Base-by-base conservation (phyloP, 768 basidiomycete species). In the Phallus indusiatus region DNA sequence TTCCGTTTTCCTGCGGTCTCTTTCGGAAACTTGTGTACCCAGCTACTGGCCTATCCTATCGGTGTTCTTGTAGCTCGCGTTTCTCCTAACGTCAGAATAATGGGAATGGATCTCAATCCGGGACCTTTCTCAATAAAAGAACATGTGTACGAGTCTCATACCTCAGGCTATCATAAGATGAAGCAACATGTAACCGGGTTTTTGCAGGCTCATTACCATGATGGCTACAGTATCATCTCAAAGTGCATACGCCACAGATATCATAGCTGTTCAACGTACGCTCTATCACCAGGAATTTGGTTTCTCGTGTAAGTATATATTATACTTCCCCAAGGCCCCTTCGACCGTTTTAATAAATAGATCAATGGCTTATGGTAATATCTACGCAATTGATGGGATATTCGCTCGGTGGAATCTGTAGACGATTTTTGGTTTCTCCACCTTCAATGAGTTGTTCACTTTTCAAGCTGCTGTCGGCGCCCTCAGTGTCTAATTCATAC, bases 291-390 rank as follows among this genome's bases (percentile, higher is more conserved):
- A 65, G 50, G 63, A 65, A 34, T 69, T 56, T 8, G 54, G 54
- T 33, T 59, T 59, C 33, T 24, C 24, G 24, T 59, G 56, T 57
- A 54, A 18, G 42, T 33, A 24, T 11, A 73, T 83, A 28, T 28
- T 83, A 28, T 28, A 28, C 28, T 3, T 28, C 7, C 28, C 7
- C 28, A 75, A 51, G 73, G 79, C 62, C 66, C 92, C 69, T 54
- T 68, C 68, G 17, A 67, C 67, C 16, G 68, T 69, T 54, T 7
- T 28, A 7, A 47, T 62, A 8, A 68, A 65, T 60, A 64, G 64
- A 36, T 47, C 65, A 11, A 62, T 67, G 17, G 65, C 28, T 48
- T n/a, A 33, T 64, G 17, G 62, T 67, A 10, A 63, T 63, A 20
- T 63, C 62, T 24, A 63, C 62, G 11, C 69, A 70, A 56, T 50